Percentiles rank a stretch among this genome's conserved stretches.
Conservation (phyloP, 1,284 basidiomycete genomes). For the Ustilago hordei region DNA sequence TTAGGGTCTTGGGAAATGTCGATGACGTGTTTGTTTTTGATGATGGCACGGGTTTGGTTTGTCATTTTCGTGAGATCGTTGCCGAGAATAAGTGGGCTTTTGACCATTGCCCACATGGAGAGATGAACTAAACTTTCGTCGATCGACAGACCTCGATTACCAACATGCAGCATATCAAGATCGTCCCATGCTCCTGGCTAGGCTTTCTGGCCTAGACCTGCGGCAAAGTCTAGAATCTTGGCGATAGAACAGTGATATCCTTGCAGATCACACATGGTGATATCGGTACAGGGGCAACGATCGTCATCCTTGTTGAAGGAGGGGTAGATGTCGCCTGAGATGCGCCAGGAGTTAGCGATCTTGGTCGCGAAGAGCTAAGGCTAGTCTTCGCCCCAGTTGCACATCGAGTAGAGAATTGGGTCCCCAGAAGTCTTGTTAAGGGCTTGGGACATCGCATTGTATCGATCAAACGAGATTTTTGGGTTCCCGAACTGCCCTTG, state of each 20-base stretch:
- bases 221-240: slow-evolving; percentile 34
- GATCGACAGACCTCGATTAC: slow-evolving; percentile 40
- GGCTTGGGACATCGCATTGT: slow-evolving; percentile 74
- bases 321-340: slow-evolving; percentile 54
- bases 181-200: slow-evolving; percentile 62
- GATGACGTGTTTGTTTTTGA: slow-evolving; percentile 64
- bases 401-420: slow-evolving; percentile 37
- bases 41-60: slow-evolving; percentile 46
- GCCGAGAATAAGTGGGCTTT: slow-evolving; percentile 67
- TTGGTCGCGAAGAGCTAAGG: slow-evolving; percentile 59
- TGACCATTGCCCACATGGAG: slow-evolving; percentile 65
- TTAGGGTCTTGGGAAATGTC: slow-evolving; percentile 58
- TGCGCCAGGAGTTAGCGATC: slow-evolving; percentile 73
- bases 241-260: slow-evolving; percentile 35
- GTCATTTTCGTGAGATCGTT: slow-evolving; percentile 61
- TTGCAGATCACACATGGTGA: slow-evolving; percentile 28
- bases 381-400: slow-evolving; percentile 43
- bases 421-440: slow-evolving; percentile 71
- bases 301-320: slow-evolving; percentile 33
- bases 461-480: slow-evolving; percentile 55
- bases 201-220: slow-evolving; percentile 50
- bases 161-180: slow-evolving; percentile 61
- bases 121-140: slow-evolving; percentile 62
- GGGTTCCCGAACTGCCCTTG: slow-evolving; percentile 21
- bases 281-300: slow-evolving; percentile 37